Conservation (phyloP, 75 land plant species). For the Picea sitchensis region DNA sequence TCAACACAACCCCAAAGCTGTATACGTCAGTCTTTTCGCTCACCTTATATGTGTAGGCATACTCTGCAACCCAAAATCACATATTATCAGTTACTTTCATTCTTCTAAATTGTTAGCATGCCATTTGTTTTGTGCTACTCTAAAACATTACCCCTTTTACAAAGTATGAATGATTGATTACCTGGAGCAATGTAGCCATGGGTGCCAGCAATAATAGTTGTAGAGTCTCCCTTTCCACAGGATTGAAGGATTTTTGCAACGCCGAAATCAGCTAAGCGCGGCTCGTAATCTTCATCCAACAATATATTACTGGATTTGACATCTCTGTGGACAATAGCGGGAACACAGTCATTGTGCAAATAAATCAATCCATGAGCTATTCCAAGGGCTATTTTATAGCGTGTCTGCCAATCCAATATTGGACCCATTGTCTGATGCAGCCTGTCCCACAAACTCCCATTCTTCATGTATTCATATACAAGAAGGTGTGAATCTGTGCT, state of each 20-base stretch:
- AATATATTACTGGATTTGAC: too few relatives aligned
- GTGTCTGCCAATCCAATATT: conserved; percentile 2
- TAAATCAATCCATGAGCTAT: conserved; percentile 5
- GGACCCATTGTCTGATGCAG: background rate
- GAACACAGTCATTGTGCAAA: conserved; percentile 10
- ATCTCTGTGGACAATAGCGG: conserved; percentile 27
- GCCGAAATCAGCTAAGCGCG: too few relatives aligned
- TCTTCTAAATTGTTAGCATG: too few relatives aligned
- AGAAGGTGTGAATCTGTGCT: background rate
- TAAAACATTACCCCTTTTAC: background rate
- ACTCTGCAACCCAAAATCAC: conserved; percentile 40
- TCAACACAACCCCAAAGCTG: conserved; percentile 68
- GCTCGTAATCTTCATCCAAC: too few relatives aligned
- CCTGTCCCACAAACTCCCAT: conserved; percentile 9
- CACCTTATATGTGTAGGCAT: conserved; percentile 63
- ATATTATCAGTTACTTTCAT: background rate
- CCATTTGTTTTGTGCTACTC: background rate
- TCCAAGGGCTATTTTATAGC: conserved; percentile 4
- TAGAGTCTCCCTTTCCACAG: too few relatives aligned
- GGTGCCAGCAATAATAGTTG: too few relatives aligned
- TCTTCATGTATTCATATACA: conserved; percentile 7
- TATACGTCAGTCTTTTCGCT: conserved; percentile 72
- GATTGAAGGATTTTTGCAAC: too few relatives aligned
- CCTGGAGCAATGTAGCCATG: conserved; percentile 86
- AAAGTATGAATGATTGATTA: conserved; percentile 13